These are phyloP conservation scores for Panicum hallii DNA, from an alignment of 202 grass and related monocot species.

Conservation along the genomic window DNA sequence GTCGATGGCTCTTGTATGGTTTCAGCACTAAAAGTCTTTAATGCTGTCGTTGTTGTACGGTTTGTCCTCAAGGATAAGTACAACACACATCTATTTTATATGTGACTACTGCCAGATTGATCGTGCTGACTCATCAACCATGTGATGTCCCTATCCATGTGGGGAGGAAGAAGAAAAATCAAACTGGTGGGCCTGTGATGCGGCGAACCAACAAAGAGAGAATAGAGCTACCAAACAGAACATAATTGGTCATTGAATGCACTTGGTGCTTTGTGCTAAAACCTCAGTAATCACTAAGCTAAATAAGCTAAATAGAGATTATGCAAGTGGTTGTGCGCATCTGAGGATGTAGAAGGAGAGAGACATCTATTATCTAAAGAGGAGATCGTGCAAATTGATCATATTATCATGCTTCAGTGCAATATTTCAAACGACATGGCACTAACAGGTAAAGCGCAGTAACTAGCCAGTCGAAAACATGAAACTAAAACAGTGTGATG, in stretches of 20 bases:
- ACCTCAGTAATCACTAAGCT: not conserved
- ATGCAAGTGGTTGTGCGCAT: not conserved
- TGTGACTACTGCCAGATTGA: slow-evolving; percentile 41
- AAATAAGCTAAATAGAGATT: not conserved
- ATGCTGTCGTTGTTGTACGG: not conserved
- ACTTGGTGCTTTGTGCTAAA: slow-evolving; percentile 28
- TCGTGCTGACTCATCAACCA: slow-evolving; percentile 44
- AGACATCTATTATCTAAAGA: not conserved
- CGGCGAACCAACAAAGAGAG: slow-evolving; percentile 40
- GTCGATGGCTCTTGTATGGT: not conserved
- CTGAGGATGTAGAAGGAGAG: not conserved
- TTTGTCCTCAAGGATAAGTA: slow-evolving; percentile 38
- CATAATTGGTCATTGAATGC: slow-evolving; percentile 19
- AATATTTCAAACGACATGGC: not conserved
- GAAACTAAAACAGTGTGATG: slow-evolving; percentile 11
- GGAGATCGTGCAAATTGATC: not conserved
- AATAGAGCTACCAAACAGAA: not conserved
- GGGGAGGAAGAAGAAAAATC: slow-evolving; percentile 38
- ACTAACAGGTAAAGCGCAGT: not conserved
- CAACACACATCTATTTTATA: slow-evolving; percentile 34
- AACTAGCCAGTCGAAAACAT: slow-evolving; percentile 2
- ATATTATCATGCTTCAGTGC: not conserved
- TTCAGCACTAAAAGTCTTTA: not conserved
- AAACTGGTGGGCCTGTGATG: slow-evolving; percentile 41
- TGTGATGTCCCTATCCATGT: slow-evolving; percentile 30